phyloP scores from a whole-genome alignment of 1,284 basidiomycete genomes.

The Somion occarium region DNA sequence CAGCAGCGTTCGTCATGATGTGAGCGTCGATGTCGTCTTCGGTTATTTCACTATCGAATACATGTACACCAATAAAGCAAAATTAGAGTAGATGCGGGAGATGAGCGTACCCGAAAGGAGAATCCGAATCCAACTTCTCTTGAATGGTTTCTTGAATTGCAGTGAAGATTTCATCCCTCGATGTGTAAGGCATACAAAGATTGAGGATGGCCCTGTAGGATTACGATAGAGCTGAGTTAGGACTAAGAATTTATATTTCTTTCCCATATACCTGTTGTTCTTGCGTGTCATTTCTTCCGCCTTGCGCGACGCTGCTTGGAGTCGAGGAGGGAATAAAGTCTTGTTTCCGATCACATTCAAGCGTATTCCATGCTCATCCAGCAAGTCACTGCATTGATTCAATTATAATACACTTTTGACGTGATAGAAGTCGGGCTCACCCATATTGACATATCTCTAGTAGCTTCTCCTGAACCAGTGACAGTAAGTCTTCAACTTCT shows the following conservation, averaged over 20 bases:
- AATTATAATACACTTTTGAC: not conserved
- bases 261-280: conserved; percentile 57
- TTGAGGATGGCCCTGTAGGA: conserved; percentile 81
- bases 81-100: not conserved
- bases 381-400: conserved; percentile 51
- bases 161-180: conserved; percentile 86
- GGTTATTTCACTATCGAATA: conserved; percentile 43
- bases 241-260: not conserved
- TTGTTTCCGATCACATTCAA: conserved; percentile 81
- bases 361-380: conserved; percentile 80
- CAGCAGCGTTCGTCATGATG: conserved; percentile 61
- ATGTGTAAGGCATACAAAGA: conserved; percentile 92
- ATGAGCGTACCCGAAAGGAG: not conserved
- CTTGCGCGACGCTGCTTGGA: conserved; percentile 65
- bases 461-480: conserved; percentile 78
- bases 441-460: conserved; percentile 80
- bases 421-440: conserved; percentile 39
- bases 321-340: conserved; percentile 73
- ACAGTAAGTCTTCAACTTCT: conserved; percentile 89
- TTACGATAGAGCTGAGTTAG: not conserved
- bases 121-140: conserved; percentile 37
- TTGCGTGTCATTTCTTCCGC: conserved; percentile 80
- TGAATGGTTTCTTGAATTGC: conserved; percentile 63
- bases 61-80: not conserved
- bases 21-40: conserved; percentile 62